Evolutionary conservation across 163 green algal species (phyloP), one percentile per base, ranked within the genome.

Genomic region (Chlamydomonas reinhardtii): DNA sequence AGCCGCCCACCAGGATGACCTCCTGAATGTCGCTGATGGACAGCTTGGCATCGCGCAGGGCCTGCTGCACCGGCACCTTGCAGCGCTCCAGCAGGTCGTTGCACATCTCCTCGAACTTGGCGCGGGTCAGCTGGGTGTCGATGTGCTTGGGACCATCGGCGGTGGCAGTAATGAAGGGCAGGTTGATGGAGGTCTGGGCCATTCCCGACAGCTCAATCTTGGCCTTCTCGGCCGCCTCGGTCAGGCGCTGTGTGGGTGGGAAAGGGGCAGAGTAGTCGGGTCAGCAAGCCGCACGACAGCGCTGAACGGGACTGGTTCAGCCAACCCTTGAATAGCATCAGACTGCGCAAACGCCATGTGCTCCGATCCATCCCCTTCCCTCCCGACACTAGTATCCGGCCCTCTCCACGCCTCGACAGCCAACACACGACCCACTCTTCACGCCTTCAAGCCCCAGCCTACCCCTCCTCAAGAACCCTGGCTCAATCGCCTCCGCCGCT

Each of bases 101-200:
- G 93, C 96, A 98, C 76, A 99, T 94, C 92, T 98, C 91, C 94
- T 99, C 98, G 90, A 99, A 99, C 92, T 98, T 96, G 79, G 95
- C 89, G 76, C 96, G 93, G 0, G 94, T 96, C 17, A 99, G 91
- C 68, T 75, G 93, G 69, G 93, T 96, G 93, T 99, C 98, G 85
- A 99, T 99, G 96, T 99, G 98, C 96, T 99, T 99, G 80, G 98
- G 98, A n/a, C 98, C 98, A 16, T 99, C 97, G 32, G 97, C 96
- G 39, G 98, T 99, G 76, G 98, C 98, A 31, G 98, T 99, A 94
- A 99, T 99, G 96, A 99, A 99, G 74, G 98, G 98, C 88, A 99
- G 93, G 82, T 97, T 98, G 91, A 99, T 98, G 89, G 88, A 92
- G 35, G 96, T 98, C 89, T 97, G 92, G 27, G 88, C 89, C 31